Base-by-base conservation (phyloP, 371 early-diverging fungal species). In the Conidiobolus incongruus region DNA sequence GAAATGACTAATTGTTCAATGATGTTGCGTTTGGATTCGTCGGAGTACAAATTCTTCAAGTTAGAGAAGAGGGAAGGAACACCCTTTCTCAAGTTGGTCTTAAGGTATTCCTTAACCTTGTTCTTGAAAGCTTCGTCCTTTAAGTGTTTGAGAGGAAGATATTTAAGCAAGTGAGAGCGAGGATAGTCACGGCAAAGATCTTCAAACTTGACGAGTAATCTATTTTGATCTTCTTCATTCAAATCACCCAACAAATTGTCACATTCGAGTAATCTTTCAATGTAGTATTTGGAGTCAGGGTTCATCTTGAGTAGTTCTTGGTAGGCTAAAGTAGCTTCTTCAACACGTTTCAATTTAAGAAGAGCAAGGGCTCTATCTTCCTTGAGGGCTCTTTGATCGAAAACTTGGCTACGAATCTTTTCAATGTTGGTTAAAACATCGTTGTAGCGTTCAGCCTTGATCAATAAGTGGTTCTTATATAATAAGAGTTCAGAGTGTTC, bases 21-120 rank as follows among this genome's bases (percentile, higher is more conserved):
- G 3, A 68, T 61, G 2, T 48, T 48, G 23, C 63, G 66, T 61
- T 89, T 86, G 28, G 63, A 70, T 20, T 63, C 47, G 58, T 83
- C 60, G n/a, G 47, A 44, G 49, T 84, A 83, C 7, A 86, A 64
- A 17, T 61, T 66, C 60, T 78, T 81, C 51, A 87, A 57, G 53
- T 70, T 77, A 38, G 72, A 69, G 51, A 91, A 92, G 38, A 90
- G 53, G 1, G 92, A 91, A 2, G 92, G 92, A 2, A 92, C 78
- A 26, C 92, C 90, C 61, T 89, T 89, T 48, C 80, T 68, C 48
- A 94, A 68, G 36, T 72, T 68, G 15, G 55, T 62, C 36, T 70
- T 72, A 12, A 86, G 60, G 46, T 79, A 73, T 19, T 53, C 58
- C 31, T 74, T 77, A 1, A 71, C 70, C 42, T 62, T 57, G 17